Evolutionary conservation across 2,329 filamentous ascomycete species (phyloP).

Genomic region (Fusarium redolens): DNA sequence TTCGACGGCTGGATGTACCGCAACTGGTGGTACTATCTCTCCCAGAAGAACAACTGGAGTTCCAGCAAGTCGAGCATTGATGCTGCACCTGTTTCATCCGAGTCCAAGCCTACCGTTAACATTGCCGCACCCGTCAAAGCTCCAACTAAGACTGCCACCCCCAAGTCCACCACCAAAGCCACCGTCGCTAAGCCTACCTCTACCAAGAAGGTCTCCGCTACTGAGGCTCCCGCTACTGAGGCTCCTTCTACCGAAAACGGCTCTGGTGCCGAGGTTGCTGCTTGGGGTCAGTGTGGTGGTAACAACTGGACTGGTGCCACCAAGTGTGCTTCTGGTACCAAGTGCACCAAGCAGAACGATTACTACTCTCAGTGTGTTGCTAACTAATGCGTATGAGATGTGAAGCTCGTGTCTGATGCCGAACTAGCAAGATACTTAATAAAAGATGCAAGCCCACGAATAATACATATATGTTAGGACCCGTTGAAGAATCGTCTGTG

Average conservation of each 20-base stretch:
- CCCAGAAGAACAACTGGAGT: constrained; percentile 42
- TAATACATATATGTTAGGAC: too few species aligned
- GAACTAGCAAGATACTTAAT: too few species aligned
- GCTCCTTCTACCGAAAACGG: not conserved
- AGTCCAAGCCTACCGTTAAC: not conserved
- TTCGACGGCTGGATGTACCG: constrained; percentile 62
- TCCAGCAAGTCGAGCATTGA: not conserved
- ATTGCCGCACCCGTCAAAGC: not conserved
- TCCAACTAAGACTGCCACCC: not conserved
- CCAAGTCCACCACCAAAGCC: not conserved
- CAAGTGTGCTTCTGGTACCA: constrained; percentile 11
- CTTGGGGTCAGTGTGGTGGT: constrained; percentile 40
- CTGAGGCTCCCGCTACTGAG: not conserved
- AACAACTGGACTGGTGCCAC: constrained; percentile 33
- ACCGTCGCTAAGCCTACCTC: not conserved
- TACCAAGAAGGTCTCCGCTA: not conserved
- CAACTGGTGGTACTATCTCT: constrained; percentile 57
- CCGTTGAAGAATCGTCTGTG: too few species aligned
- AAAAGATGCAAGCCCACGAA: too few species aligned
- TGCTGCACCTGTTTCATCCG: not conserved
- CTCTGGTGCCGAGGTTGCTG: not conserved
- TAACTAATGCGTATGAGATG: not conserved
- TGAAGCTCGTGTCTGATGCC: too few species aligned
- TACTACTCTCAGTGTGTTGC: not conserved
- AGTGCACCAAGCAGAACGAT: not conserved